phyloP scores from a whole-genome alignment of 164 flowering plant genomes.

The Malania oleifera region DNA sequence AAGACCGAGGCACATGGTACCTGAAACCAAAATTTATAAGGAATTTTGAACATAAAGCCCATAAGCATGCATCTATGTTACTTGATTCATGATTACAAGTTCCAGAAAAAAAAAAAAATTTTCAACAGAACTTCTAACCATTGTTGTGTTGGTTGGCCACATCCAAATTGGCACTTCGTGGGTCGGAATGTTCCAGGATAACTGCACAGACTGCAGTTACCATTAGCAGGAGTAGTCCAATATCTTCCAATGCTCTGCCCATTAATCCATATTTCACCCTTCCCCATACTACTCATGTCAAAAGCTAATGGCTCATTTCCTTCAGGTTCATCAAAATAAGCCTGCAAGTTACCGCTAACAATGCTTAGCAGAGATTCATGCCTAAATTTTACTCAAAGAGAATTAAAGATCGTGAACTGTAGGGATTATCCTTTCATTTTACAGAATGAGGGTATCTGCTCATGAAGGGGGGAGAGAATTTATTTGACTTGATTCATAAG shows the following conservation, averaged over 20 bases:
- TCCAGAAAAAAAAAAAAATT: too few relatives aligned
- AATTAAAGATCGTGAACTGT: too few relatives aligned
- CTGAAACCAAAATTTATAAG: slow-evolving; percentile 19
- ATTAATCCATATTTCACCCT: slow-evolving; percentile 53
- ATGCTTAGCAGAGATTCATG: too few relatives aligned
- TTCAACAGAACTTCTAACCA: too few relatives aligned
- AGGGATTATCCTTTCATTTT: too few relatives aligned
- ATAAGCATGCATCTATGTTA: background rate
- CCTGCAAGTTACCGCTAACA: slow-evolving; percentile 21
- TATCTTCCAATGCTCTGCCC: slow-evolving; percentile 55
- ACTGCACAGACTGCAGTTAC: slow-evolving; percentile 32
- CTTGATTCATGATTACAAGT: background rate
- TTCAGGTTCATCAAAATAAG: slow-evolving; percentile 42
- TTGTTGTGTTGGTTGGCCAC: slow-evolving; percentile 48
- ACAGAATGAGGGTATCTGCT: too few relatives aligned
- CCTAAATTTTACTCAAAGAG: too few relatives aligned
- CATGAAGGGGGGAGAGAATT: too few relatives aligned
- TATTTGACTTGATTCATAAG: too few relatives aligned
- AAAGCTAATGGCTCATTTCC: slow-evolving; percentile 51
- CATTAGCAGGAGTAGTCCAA: slow-evolving; percentile 34
- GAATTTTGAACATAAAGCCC: background rate
- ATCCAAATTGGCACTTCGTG: slow-evolving; percentile 37
- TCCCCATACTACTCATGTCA: slow-evolving; percentile 47
- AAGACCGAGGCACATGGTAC: slow-evolving; percentile 65
- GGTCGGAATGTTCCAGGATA: slow-evolving; percentile 35